Conservation (phyloP, 352 stramenopile genomes). For the Pythium dissotocum region DNA sequence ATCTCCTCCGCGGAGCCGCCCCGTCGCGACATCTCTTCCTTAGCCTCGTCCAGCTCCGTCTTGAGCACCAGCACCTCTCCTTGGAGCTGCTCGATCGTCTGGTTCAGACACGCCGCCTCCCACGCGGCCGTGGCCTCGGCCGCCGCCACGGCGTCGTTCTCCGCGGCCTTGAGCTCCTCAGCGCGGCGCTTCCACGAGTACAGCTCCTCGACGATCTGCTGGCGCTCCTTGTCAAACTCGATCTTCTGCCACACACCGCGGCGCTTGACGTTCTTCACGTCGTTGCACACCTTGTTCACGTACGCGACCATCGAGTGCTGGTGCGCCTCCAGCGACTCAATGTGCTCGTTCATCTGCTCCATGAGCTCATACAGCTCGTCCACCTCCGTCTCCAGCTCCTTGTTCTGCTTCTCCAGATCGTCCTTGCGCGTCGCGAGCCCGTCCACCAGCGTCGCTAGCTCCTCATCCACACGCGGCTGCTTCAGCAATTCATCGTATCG, state of each 20-base stretch:
- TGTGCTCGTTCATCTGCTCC: constrained; percentile 29
- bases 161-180: constrained; percentile 21
- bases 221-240: constrained; percentile 31
- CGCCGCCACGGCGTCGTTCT: constrained; percentile 21
- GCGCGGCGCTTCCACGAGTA: constrained; percentile 26
- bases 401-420: constrained; percentile 19
- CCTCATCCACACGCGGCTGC: constrained; percentile 22
- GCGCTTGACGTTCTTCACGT: constrained; percentile 30
- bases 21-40: constrained; percentile 24
- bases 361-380: constrained; percentile 25
- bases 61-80: constrained; percentile 18
- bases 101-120: constrained; percentile 29
- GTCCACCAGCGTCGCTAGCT: constrained; percentile 14
- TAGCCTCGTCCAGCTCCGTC: constrained; percentile 20
- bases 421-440: constrained; percentile 21
- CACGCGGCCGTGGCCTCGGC: constrained; percentile 27
- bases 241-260: constrained; percentile 32
- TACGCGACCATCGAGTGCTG: constrained; percentile 27
- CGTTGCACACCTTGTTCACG: constrained; percentile 28
- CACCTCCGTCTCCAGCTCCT: constrained; percentile 20
- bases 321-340: constrained; percentile 25
- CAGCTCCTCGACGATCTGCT: constrained; percentile 30
- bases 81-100: constrained; percentile 29
- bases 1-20: constrained; percentile 12
- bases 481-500: constrained; percentile 12